Conservation (phyloP, 2,329 filamentous ascomycete species). For the Cordyceps cateniannulata region DNA sequence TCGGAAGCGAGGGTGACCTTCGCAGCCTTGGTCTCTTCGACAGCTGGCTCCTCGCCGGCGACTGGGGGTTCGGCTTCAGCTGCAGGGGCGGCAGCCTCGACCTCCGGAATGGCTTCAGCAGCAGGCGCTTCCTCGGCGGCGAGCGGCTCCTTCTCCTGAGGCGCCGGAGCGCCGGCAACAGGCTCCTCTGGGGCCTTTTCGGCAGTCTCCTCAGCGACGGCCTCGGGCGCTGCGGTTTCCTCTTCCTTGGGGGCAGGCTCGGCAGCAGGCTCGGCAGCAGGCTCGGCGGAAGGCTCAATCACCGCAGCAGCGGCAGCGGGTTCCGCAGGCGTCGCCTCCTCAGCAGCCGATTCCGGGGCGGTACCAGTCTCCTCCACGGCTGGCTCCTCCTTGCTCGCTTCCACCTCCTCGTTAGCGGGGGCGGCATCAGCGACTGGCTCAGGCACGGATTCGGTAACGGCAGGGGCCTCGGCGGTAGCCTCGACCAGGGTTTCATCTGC, state of each 20-base stretch:
- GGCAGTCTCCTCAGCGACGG: not conserved
- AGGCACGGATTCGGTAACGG: conserved; percentile 8
- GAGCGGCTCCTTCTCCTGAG: conserved; percentile 1
- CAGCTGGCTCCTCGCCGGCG: not conserved
- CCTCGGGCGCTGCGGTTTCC: not conserved
- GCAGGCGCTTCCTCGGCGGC: not conserved
- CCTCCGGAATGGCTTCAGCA: not conserved
- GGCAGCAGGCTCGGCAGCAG: not conserved
- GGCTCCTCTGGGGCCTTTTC: not conserved
- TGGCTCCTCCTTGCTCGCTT: not conserved
- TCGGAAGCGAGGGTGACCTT: not conserved
- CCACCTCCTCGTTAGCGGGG: not conserved
- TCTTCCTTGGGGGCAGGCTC: not conserved
- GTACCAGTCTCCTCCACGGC: not conserved
- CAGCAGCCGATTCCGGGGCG: not conserved
- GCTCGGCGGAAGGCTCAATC: not conserved
- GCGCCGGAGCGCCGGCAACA: conserved; percentile 10
- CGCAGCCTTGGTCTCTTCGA: not conserved
- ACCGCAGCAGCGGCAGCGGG: not conserved
- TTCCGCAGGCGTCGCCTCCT: conserved; percentile 2
- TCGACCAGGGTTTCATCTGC: conserved; percentile 1
- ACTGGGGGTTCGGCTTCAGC: not conserved
- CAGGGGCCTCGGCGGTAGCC: conserved; percentile 2
- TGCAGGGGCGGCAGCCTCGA: conserved; percentile 1
- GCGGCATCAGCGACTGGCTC: not conserved